A percentile compares a stretch with the other conserved stretches of the same genome.
Conservation (phyloP, 2,329 filamentous ascomycete species). For the Colletotrichum tabaci region DNA sequence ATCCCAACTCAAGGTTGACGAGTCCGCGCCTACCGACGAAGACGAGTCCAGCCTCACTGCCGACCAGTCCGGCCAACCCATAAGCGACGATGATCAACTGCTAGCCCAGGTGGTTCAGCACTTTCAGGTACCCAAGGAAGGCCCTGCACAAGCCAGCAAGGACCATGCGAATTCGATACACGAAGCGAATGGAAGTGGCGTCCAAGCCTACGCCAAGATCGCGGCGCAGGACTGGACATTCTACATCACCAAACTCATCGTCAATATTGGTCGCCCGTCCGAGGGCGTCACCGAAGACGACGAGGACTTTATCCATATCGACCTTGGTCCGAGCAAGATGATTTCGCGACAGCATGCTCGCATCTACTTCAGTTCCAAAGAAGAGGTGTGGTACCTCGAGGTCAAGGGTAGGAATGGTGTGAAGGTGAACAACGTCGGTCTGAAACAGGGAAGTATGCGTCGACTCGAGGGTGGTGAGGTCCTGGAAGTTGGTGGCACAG, state of each 20-base stretch:
- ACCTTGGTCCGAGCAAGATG: conserved; percentile 87
- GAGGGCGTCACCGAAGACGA: conserved; percentile 64
- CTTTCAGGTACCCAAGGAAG: conserved; percentile 58
- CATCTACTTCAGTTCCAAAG: conserved; percentile 79
- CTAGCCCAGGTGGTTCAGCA: conserved; percentile 70
- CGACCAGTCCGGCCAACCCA: conserved; percentile 55
- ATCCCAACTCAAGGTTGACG: conserved; percentile 52
- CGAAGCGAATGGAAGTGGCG: conserved; percentile 72
- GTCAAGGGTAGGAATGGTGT: conserved; percentile 95
- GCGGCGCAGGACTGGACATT: conserved; percentile 88
- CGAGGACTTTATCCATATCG: conserved; percentile 80
- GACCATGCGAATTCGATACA: conserved; percentile 77
- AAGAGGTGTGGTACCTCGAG: conserved; percentile 84
- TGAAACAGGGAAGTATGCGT: conserved; percentile 77
- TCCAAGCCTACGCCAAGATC: conserved; percentile 86
- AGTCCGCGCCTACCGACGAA: conserved; percentile 59
- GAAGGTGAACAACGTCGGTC: conserved; percentile 81
- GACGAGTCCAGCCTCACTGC: conserved; percentile 60
- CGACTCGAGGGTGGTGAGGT: conserved; percentile 88
- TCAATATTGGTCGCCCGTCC: conserved; percentile 82
- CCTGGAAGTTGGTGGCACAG: conserved; percentile 90
- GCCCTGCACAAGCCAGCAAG: conserved; percentile 70
- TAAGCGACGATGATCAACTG: conserved; percentile 69
- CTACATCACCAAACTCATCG: conserved; percentile 81
- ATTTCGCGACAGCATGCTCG: conserved; percentile 84